Evolutionary conservation across 192 early-diverging fungal species (phyloP).

Genomic region (Coemansia sp.): DNA sequence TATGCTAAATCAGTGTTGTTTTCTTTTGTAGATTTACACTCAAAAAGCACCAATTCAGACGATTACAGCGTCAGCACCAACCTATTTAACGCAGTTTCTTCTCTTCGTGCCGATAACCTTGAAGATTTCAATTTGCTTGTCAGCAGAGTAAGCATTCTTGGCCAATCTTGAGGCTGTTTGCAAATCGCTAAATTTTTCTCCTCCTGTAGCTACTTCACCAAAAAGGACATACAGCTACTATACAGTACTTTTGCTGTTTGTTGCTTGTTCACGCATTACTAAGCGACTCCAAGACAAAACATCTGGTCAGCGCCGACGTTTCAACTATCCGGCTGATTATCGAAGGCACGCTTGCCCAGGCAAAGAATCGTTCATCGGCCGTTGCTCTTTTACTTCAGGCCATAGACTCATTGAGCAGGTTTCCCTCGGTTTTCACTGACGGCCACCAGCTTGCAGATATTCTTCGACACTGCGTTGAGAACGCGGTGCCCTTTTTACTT

Average conservation of each 20-base stretch:
- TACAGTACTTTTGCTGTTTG: conserved; percentile 41
- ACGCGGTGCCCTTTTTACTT: conserved; percentile 13
- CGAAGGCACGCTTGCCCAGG: conserved; percentile 34
- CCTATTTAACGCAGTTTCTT: conserved; percentile 30
- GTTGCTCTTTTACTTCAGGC: conserved; percentile 33
- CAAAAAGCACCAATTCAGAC: background rate
- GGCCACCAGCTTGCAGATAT: conserved; percentile 1
- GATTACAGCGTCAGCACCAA: conserved; percentile 13
- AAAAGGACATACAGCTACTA: conserved; percentile 24
- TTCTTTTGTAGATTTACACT: conserved; percentile 24
- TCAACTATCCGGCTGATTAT: conserved; percentile 28
- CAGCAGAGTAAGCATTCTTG: conserved; percentile 2
- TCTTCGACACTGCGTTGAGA: conserved; percentile 11
- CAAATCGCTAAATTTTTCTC: no score
- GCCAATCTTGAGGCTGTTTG: background rate
- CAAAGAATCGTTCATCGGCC: conserved; percentile 9
- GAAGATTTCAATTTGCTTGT: conserved; percentile 18
- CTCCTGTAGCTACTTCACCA: conserved; percentile 34
- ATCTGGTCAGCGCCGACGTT: conserved; percentile 25
- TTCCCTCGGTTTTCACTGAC: background rate
- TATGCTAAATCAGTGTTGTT: background rate
- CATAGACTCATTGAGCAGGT: conserved; percentile 4
- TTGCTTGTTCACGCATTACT: conserved; percentile 43
- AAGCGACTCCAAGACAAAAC: conserved; percentile 23
- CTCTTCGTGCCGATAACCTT: conserved; percentile 29